Evolutionary conservation across 768 basidiomycete genomes (phyloP), one percentile per base, ranked within the genome.

Genomic region (Hemileccinum impolitum): DNA sequence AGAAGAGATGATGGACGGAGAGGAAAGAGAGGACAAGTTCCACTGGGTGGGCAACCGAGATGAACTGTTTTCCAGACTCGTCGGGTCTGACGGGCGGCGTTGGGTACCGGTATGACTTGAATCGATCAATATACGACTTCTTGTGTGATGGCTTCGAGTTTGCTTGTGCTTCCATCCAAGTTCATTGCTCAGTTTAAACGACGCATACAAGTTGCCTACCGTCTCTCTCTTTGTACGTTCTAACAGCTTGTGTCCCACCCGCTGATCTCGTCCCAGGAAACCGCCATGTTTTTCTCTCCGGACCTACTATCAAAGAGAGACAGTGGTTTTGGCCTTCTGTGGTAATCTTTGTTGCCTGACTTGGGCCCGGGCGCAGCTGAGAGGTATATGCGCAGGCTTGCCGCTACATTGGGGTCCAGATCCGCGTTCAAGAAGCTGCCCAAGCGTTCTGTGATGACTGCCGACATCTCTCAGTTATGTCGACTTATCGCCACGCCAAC

Each of bases 311-410:
- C 86, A 17, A 84, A 80, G 58, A 75, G 91, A 51, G 90, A 94
- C 58, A 90, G 85, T 56, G 90, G 92, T 13, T 93, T 90, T 60
- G 93, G 92, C 49, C 78, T 93, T n/a, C 74, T 92, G 17, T 93
- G 90, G 90, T 90, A 65, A 50, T 58, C 13, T 36, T 36, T 42
- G 10, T 28, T 40, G 17, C n/a, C 12, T 37, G 21, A 14, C 18
- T 19, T 11, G 23, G 3, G 17, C 25, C 12, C 17, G 31, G 17
- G 25, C 17, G 21, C 17, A 32, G 42, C 52, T 62, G 35, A 65
- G 38, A 4, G 10, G 26, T 34, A 18, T 47, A 50, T 51, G 52
- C 42, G 26, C 50, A 95, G 93, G 93, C 81, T 95, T 19, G 90
- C 90, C 8, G 92, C 93, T 2, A 95, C 93, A 1, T 73, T 94